These are phyloP conservation scores for Alternaria brassicicola DNA, from an alignment of 2,329 filamentous ascomycete species.

Conservation along the genomic window DNA sequence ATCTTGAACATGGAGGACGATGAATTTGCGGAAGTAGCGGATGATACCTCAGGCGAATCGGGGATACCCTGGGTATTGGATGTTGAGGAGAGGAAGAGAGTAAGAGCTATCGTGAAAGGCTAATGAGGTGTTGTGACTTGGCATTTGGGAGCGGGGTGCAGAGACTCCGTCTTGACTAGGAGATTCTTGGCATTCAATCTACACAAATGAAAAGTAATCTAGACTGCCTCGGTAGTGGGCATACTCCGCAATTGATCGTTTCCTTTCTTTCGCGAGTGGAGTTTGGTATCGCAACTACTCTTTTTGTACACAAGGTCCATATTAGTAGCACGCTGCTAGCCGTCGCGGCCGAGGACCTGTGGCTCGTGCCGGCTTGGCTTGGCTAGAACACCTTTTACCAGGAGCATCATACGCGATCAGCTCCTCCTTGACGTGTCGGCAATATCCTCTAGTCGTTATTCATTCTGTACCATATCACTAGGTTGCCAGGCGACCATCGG, in stretches of 20 bases:
- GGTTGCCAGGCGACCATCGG: background rate
- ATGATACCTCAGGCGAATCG: slow-evolving; percentile 56
- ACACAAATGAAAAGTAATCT: slow-evolving; percentile 10
- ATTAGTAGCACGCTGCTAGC: background rate
- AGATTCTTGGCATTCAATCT: slow-evolving; percentile 29
- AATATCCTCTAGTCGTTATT: background rate
- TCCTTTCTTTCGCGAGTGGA: background rate
- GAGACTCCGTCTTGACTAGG: background rate
- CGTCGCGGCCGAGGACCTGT: slow-evolving; percentile 1
- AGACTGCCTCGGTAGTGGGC: background rate
- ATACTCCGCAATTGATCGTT: background rate
- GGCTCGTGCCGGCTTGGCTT: slow-evolving; percentile 16
- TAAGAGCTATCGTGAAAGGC: slow-evolving; percentile 68
- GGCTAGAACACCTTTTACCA: background rate
- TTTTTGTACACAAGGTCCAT: background rate
- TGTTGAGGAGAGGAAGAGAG: slow-evolving; percentile 74
- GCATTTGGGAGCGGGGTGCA: background rate
- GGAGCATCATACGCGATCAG: background rate
- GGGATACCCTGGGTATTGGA: slow-evolving; percentile 75
- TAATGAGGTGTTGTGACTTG: background rate
- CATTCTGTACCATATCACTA: background rate
- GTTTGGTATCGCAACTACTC: background rate
- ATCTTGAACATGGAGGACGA: slow-evolving; percentile 95
- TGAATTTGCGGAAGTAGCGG: slow-evolving; percentile 81
- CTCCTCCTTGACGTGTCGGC: background rate